Evolutionary conservation across 352 stramenopile genomes (phyloP), one percentile per base, ranked within the genome.

Genomic region (Phytopythium delawarense): DNA sequence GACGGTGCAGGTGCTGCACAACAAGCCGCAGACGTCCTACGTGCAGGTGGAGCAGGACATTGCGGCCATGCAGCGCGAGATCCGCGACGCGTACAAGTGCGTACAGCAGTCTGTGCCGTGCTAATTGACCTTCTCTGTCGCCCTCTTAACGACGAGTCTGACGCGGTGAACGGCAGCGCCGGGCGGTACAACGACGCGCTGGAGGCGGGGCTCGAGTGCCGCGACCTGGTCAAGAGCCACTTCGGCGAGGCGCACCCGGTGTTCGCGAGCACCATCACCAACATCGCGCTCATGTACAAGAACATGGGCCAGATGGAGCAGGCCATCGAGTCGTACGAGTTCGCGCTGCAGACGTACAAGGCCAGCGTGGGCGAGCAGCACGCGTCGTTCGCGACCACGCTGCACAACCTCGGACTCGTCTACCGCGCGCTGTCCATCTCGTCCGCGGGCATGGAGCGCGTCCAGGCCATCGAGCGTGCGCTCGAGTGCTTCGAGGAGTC

Each of bases 241-340:
- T 92, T 94, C 54, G 86, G 86, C 50, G 79, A 91, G 63, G 74
- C 72, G 35, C 86, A 94, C 53, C 82, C 86, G 0, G 86, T 94
- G 25, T 94, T 87, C 45, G 86, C 86, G 12, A 93, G 86, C 57
- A 93, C 86, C 44, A 80, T 94, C 57, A 92, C 84, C 59, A 93
- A 94, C 66, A 91, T 94, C 46, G 86, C 86, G 25, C 81, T 94
- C 54, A 93, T 94, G 84, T 87, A 94, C 72, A 94, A 94, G 74
- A 92, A 89, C 65, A 40, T 90, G 65, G 84, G 84, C 11, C 75
- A 89, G 66, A 76, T 79, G 59, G 80, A 91, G 35, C 77, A 92
- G 42, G 84, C 86, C 12, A 74, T 94, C 54, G 82, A 88, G 67
- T 72, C 84, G 62, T 94, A 94, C 74, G 82, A 92, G 69, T 87